Percentiles rank a stretch among this genome's conserved stretches.
Conservation (phyloP, 2,329 filamentous ascomycete species). For the Lasiodiplodia gonubiensis region DNA sequence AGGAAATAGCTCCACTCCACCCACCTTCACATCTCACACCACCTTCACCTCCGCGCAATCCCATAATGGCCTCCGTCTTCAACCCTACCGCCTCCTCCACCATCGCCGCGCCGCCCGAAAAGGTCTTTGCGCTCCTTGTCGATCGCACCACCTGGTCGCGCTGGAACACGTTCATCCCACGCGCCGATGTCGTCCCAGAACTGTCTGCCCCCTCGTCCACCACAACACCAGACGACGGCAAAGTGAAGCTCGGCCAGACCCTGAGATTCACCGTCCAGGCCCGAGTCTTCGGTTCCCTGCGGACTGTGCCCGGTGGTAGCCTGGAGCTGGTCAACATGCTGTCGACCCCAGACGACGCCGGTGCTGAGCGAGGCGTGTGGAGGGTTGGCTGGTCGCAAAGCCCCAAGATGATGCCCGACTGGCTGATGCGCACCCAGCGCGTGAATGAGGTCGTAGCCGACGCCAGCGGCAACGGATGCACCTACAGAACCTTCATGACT, state of each 20-base stretch:
- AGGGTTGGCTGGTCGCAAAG: constrained; percentile 11
- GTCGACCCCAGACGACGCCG: background rate
- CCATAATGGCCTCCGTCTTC: constrained; percentile 24
- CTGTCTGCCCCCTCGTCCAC: background rate
- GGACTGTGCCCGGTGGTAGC: constrained; percentile 23
- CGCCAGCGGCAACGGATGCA: constrained; percentile 1
- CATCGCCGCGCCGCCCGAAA: constrained; percentile 14
- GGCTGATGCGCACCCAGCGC: constrained; percentile 15
- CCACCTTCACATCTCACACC: background rate
- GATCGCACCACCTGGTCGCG: constrained; percentile 24
- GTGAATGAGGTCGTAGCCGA: constrained; percentile 25
- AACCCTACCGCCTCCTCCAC: constrained; percentile 6
- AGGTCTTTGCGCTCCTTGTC: constrained; percentile 26
- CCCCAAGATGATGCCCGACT: constrained; percentile 9
- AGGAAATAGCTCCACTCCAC: background rate
- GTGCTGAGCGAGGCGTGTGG: constrained; percentile 13
- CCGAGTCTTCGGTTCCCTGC: constrained; percentile 12
- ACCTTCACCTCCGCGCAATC: background rate
- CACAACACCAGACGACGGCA: background rate
- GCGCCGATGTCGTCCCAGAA: constrained; percentile 4
- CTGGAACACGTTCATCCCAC: constrained; percentile 29
- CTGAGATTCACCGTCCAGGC: constrained; percentile 17
- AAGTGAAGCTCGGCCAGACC: background rate
- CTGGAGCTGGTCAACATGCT: constrained; percentile 13
- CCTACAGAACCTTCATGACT: constrained; percentile 22